Evolutionary conservation across 2,329 filamentous ascomycete genomes (phyloP), one percentile per base, ranked within the genome.

Genomic region (Colletotrichum viniferum): DNA sequence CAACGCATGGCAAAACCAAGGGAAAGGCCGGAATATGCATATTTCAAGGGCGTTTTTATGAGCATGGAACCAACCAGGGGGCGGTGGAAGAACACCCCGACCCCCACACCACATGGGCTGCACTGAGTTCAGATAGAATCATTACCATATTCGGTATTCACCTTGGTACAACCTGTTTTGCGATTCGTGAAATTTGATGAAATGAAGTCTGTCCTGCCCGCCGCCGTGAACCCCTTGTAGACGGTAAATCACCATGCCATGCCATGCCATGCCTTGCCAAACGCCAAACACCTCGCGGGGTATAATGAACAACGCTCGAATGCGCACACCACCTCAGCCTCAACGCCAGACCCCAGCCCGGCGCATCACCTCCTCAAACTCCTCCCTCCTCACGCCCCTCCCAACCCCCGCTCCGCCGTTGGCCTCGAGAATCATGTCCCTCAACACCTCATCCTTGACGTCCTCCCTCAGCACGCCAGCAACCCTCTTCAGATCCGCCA

Each of bases 401-500:
- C 88, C 91, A 13, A 94, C 90, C 18, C 94, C 93, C 5, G 90
- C 92, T 2, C 95, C 95, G 4, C 94, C 95, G 84, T 97, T 98
- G 64, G 96, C 97, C 88, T 98, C 96, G 64, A 96, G 87, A 73
- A 99, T 94, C 97, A 99, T 99, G 86, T 98, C 96, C 86, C 91
- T 92, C 81, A 99, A 86, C 81, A 98, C 85, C 64, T 95, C 93
- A 80, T 98, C 97, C 74, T 92, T 91, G 28, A 98, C 93, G 77
- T 93, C 95, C 85, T 98, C 95, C 84, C 95, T 95, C 80, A 99
- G 86, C 79, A 95, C 91, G 79, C 91, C 92, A 56, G 96, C 96
- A 69, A 98, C 93, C 80, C 94, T 89, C 81, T 92, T 91, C 82
- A 99, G 85, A 85, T 98, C 94, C 18, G 90, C 90, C 32, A 98